phyloP scores from a whole-genome alignment of 176 grass and related monocot genomes.

The Poa pratensis region DNA sequence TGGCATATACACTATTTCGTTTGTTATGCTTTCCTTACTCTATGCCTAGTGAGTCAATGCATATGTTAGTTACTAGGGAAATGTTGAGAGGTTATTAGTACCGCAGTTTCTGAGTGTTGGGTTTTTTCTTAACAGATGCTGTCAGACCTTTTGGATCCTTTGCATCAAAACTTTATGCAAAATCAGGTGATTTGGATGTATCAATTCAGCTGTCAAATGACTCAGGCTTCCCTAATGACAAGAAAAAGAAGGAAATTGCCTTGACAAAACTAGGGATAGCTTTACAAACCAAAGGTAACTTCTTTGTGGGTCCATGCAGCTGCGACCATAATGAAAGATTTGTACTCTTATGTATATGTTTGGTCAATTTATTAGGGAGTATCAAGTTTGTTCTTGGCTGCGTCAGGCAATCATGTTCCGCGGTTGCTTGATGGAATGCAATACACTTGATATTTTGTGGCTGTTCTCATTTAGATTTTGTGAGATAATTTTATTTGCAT shows the following conservation, averaged over 20 bases:
- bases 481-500: not conserved
- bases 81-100: conserved; percentile 1
- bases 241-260: conserved; percentile 56
- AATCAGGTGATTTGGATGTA: conserved; percentile 92
- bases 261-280: conserved; percentile 61
- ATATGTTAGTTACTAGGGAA: not conserved
- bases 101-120: conserved; percentile 21
- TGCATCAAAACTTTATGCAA: conserved; percentile 84
- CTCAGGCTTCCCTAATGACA: conserved; percentile 20
- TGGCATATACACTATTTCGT: not conserved
- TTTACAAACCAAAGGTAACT: conserved; percentile 60
- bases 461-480: not conserved
- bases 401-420: not conserved
- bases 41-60: conserved; percentile 1
- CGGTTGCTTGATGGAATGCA: conserved; percentile 28
- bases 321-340: conserved; percentile 23
- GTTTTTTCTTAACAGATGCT: conserved; percentile 55
- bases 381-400: not conserved
- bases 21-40: not conserved
- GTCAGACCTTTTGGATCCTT: conserved; percentile 91
- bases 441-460: not conserved
- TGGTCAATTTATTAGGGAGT: not conserved
- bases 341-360: not conserved
- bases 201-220: conserved; percentile 52
- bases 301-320: conserved; percentile 8